Conservation (phyloP, 2,329 filamentous ascomycete species). For the Epichloe typhina region DNA sequence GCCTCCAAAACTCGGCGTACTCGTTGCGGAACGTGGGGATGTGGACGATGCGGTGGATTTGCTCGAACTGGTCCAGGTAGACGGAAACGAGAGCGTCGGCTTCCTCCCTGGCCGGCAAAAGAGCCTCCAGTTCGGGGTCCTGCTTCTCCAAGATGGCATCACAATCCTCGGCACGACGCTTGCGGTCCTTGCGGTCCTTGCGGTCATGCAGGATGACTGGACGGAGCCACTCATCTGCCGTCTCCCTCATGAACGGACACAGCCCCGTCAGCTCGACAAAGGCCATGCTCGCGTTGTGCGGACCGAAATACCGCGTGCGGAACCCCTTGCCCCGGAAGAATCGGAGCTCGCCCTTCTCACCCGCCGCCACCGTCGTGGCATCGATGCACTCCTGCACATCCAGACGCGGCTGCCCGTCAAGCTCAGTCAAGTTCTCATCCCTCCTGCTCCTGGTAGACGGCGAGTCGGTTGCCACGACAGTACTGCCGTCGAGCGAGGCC, state of each 20-base stretch:
- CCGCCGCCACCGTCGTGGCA: conserved; percentile 24
- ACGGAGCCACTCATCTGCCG: conserved; percentile 46
- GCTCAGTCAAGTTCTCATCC: conserved; percentile 21
- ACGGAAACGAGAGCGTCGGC: conserved; percentile 34
- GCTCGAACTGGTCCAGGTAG: conserved; percentile 42
- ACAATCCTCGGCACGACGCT: conserved; percentile 37
- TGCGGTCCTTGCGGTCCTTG: conserved; percentile 44
- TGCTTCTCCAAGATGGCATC: conserved; percentile 34
- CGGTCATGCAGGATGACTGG: conserved; percentile 41
- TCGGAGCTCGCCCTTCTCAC: conserved; percentile 39
- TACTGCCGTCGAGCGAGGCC: conserved; percentile 37
- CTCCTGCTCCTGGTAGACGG: conserved; percentile 34
- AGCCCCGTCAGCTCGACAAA: conserved; percentile 45
- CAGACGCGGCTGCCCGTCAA: conserved; percentile 18
- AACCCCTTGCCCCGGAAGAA: conserved; percentile 47
- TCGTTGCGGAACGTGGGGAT: conserved; percentile 44
- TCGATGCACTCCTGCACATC: conserved; percentile 28
- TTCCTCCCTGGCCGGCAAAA: conserved; percentile 35
- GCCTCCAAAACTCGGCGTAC: conserved; percentile 42
- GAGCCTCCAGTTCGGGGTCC: conserved; percentile 35
- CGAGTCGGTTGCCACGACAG: conserved; percentile 30
- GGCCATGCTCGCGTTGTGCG: conserved; percentile 47
- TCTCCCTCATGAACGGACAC: conserved; percentile 49
- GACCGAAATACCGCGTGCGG: conserved; percentile 46
- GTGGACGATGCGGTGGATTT: conserved; percentile 44